Percentiles rank a stretch among this genome's conserved stretches.
Conservation (phyloP, 2,329 filamentous ascomycete genomes). For the Colletotrichum abscissum region DNA sequence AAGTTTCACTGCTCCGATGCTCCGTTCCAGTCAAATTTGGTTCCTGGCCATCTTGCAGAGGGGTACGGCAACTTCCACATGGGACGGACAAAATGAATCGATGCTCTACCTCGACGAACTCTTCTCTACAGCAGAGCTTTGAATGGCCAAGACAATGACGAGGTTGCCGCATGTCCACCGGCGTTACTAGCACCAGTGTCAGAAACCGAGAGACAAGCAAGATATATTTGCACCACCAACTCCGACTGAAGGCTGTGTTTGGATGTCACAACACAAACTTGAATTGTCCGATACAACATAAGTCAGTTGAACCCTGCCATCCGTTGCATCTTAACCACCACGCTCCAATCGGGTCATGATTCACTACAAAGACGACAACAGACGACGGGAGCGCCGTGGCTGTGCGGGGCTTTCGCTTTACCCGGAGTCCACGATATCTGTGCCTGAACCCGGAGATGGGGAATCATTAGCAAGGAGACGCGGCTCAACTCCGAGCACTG, state of each 20-base stretch:
- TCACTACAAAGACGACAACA: not conserved
- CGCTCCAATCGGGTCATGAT: not conserved
- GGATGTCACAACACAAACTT: not conserved
- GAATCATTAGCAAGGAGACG: not conserved
- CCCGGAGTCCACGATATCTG: not conserved
- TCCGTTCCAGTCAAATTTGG: not conserved
- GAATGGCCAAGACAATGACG: not conserved
- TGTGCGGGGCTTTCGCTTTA: not conserved
- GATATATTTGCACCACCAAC: not conserved
- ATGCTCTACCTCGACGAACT: not conserved
- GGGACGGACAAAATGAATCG: not conserved
- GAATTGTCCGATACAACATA: not conserved
- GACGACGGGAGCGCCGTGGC: not conserved
- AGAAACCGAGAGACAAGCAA: conserved; percentile 5
- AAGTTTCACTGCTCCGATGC: conserved; percentile 23
- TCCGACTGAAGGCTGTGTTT: not conserved
- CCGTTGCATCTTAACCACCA: not conserved
- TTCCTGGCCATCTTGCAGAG: not conserved
- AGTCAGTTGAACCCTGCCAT: not conserved
- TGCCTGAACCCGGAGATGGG: not conserved
- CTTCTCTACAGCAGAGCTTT: not conserved
- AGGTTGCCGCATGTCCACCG: not conserved
- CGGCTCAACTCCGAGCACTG: conserved; percentile 20
- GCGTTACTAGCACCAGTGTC: not conserved
- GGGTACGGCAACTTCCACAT: conserved; percentile 15